Evolutionary conservation across 2,329 filamentous ascomycete genomes (phyloP).

Genomic region (Cryoendolithus antarcticus): DNA sequence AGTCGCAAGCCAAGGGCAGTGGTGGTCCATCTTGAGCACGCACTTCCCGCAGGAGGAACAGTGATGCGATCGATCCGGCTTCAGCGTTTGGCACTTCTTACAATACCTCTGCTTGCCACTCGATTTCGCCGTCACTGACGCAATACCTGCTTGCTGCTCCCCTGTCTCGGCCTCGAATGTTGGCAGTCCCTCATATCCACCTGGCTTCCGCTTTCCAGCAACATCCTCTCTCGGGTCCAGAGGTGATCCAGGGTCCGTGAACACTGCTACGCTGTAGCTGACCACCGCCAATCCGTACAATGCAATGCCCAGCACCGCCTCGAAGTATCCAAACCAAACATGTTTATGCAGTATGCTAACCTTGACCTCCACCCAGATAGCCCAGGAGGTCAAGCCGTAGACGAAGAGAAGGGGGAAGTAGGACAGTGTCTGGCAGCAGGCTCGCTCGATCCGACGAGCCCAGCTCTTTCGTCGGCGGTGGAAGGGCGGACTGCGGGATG

Average conservation of each 20-base stretch:
- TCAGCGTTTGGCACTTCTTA: conserved; percentile 91
- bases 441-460: conserved; percentile 64
- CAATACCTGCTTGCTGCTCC: conserved; percentile 27
- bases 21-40: conserved; percentile 98
- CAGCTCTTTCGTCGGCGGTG: conserved; percentile 31
- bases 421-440: conserved; percentile 64
- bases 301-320: conserved; percentile 48
- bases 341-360: conserved; percentile 29
- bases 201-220: conserved; percentile 9
- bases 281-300: conserved; percentile 73
- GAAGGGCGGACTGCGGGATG: conserved; percentile 18
- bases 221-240: conserved; percentile 25
- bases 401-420: conserved; percentile 87
- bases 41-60: conserved; percentile 90
- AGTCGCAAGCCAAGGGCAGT: conserved; percentile 94
- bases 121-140: conserved; percentile 82
- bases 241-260: conserved; percentile 72
- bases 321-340: conserved; percentile 11
- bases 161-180: conserved; percentile 49
- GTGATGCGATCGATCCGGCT: conserved; percentile 92
- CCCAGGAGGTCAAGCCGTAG: conserved; percentile 85
- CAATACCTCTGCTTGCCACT: conserved; percentile 81
- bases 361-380: conserved; percentile 69
- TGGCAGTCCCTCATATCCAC: conserved; percentile 68
- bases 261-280: conserved; percentile 86